These are phyloP conservation scores for Lyophyllum decastes DNA, from an alignment of 768 basidiomycete genomes.

Conservation along the genomic window DNA sequence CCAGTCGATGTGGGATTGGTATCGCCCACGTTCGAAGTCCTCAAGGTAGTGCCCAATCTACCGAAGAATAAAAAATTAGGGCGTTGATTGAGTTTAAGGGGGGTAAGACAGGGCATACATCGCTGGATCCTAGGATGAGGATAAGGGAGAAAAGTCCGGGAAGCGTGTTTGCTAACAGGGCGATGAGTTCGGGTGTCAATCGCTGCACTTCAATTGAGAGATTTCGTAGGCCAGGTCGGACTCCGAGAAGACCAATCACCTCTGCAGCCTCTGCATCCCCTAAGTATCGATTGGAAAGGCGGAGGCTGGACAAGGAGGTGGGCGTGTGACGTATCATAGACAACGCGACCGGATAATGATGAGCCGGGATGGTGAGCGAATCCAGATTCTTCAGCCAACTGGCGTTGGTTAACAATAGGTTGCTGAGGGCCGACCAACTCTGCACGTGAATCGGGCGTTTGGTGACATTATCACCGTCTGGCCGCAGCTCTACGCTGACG, in stretches of 20 bases:
- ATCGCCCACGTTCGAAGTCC: not conserved
- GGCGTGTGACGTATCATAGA: slow-evolving; percentile 24
- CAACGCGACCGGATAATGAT: slow-evolving; percentile 18
- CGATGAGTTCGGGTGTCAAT: slow-evolving; percentile 19
- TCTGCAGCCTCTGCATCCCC: slow-evolving; percentile 20
- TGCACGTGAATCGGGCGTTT: not conserved
- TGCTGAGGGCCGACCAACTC: slow-evolving; percentile 7
- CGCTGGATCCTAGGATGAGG: slow-evolving; percentile 14
- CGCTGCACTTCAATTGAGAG: slow-evolving; percentile 24
- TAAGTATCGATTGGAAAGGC: slow-evolving; percentile 24
- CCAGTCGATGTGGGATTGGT: slow-evolving; percentile 9
- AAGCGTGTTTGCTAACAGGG: slow-evolving; percentile 20
- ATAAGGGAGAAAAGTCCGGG: slow-evolving; percentile 23
- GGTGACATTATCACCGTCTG: slow-evolving; percentile 1
- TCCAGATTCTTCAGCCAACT: slow-evolving; percentile 16
- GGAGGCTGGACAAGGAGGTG: slow-evolving; percentile 26
- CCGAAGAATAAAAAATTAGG: not conserved
- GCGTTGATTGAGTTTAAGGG: not conserved
- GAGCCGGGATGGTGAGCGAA: slow-evolving; percentile 25
- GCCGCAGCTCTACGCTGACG: slow-evolving; percentile 22
- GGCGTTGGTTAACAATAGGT: slow-evolving; percentile 1
- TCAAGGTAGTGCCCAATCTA: not conserved
- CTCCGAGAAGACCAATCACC: slow-evolving; percentile 23
- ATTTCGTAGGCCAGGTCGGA: slow-evolving; percentile 20
- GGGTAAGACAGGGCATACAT: slow-evolving; percentile 7